Percentiles rank a stretch among this genome's conserved stretches.
phyloP scores from a whole-genome alignment of 805 yeast species.

The Priceomyces haplophilus region DNA sequence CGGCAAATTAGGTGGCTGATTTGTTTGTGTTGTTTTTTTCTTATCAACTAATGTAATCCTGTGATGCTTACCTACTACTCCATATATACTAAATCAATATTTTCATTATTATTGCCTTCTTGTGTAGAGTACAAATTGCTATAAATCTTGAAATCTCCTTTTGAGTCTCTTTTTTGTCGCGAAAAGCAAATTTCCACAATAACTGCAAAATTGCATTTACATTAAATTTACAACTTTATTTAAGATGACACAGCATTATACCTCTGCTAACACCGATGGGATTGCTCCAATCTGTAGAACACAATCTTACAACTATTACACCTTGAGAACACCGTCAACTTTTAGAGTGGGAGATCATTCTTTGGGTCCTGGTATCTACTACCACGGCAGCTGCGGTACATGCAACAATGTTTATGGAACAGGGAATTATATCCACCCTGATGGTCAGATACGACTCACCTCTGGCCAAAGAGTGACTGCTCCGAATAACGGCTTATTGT shows the following conservation, averaged over 20 bases:
- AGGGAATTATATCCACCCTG: neutral
- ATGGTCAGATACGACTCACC: neutral
- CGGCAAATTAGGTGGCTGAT: constrained; percentile 3
- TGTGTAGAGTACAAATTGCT: too few species aligned
- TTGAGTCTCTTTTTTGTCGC: neutral
- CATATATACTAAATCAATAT: too few species aligned
- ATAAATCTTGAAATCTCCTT: neutral
- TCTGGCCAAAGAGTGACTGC: neutral
- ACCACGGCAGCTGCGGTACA: neutral
- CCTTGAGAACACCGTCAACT: neutral
- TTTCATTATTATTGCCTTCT: too few species aligned
- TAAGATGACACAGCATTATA: neutral
- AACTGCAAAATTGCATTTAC: neutral
- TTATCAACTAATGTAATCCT: too few species aligned
- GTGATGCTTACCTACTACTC: too few species aligned
- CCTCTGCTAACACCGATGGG: neutral
- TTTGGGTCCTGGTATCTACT: neutral
- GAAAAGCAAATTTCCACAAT: neutral
- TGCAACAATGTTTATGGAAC: neutral
- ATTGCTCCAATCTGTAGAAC: neutral
- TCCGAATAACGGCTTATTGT: neutral
- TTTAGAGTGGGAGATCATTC: neutral
- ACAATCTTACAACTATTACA: neutral
- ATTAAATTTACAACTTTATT: neutral
- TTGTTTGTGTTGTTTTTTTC: neutral